Evolutionary conservation across 2,329 filamentous ascomycete species (phyloP).

Genomic region (Xylaria sp.): DNA sequence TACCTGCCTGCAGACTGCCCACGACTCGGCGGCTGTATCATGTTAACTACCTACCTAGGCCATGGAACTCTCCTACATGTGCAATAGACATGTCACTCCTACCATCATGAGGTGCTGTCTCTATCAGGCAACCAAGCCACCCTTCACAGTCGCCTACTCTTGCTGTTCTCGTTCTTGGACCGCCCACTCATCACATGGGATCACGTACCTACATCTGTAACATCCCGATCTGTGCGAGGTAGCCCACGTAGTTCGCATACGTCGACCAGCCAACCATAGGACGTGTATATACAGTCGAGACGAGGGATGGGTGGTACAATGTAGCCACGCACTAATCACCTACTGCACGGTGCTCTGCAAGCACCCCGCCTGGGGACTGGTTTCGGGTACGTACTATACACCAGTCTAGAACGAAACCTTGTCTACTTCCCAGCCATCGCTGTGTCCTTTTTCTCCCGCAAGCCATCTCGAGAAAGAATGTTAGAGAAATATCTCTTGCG

Average conservation of each 20-base stretch:
- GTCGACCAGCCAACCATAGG: slow-evolving; percentile 17
- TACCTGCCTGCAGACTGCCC: slow-evolving; percentile 25
- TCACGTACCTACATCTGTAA: slow-evolving; percentile 21
- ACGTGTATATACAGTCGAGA: neutral
- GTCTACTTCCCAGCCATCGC: slow-evolving; percentile 16
- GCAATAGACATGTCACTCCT: neutral
- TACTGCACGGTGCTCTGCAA: slow-evolving; percentile 37
- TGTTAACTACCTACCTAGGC: neutral
- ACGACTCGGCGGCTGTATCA: neutral
- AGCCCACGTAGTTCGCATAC: neutral
- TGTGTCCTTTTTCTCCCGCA: neutral
- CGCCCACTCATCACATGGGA: slow-evolving; percentile 13
- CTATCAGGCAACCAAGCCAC: neutral
- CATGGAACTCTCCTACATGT: no score
- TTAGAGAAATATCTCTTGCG: neutral
- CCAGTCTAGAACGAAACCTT: slow-evolving; percentile 35
- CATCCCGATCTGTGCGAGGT: slow-evolving; percentile 27
- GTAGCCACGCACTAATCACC: slow-evolving; percentile 9
- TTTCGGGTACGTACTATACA: neutral
- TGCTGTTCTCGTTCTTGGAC: slow-evolving; percentile 13
- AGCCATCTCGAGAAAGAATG: neutral
- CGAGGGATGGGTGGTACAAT: slow-evolving; percentile 18
- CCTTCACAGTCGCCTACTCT: slow-evolving; percentile 3
- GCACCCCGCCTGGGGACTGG: slow-evolving; percentile 23
- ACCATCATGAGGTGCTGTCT: neutral